These are phyloP conservation scores for Metarhizium brunneum DNA, from an alignment of 2,329 filamentous ascomycete species.

Conservation along the genomic window DNA sequence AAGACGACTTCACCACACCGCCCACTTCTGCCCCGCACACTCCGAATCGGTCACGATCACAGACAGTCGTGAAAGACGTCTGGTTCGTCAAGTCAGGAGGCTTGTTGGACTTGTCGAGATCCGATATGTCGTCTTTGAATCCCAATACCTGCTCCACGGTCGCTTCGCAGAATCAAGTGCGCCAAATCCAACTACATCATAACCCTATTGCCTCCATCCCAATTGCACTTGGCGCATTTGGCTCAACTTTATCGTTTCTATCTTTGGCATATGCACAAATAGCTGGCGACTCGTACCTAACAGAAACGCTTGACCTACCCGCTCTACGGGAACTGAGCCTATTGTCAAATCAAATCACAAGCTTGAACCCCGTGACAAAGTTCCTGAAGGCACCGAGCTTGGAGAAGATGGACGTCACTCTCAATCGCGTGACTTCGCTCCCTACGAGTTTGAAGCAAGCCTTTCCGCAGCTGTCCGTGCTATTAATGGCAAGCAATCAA, in stretches of 20 bases:
- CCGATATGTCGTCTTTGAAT: slow-evolving; percentile 51
- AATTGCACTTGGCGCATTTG: slow-evolving; percentile 59
- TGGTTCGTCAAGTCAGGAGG: slow-evolving; percentile 52
- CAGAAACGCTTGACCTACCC: slow-evolving; percentile 58
- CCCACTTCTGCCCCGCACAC: slow-evolving; percentile 44
- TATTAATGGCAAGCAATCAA: slow-evolving; percentile 73
- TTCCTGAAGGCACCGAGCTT: slow-evolving; percentile 66
- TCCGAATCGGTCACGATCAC: slow-evolving; percentile 37
- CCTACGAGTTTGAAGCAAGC: slow-evolving; percentile 51
- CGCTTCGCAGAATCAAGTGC: slow-evolving; percentile 41
- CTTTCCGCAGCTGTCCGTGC: slow-evolving; percentile 61
- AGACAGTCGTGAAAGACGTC: slow-evolving; percentile 34
- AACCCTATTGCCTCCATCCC: slow-evolving; percentile 69
- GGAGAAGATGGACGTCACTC: slow-evolving; percentile 68
- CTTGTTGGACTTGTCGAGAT: slow-evolving; percentile 61
- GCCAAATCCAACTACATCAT: slow-evolving; percentile 60
- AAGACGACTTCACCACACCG: slow-evolving; percentile 46
- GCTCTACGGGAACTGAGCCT: slow-evolving; percentile 71
- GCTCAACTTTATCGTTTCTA: slow-evolving; percentile 59
- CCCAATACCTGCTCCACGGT: slow-evolving; percentile 47
- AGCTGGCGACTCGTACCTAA: slow-evolving; percentile 54
- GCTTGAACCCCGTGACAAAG: slow-evolving; percentile 54
- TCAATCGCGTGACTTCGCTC: slow-evolving; percentile 69
- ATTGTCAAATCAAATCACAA: slow-evolving; percentile 62
- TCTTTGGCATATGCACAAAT: slow-evolving; percentile 70